Evolutionary conservation across 2,329 filamentous ascomycete species (phyloP).

Genomic region (Aspergillus texensis): DNA sequence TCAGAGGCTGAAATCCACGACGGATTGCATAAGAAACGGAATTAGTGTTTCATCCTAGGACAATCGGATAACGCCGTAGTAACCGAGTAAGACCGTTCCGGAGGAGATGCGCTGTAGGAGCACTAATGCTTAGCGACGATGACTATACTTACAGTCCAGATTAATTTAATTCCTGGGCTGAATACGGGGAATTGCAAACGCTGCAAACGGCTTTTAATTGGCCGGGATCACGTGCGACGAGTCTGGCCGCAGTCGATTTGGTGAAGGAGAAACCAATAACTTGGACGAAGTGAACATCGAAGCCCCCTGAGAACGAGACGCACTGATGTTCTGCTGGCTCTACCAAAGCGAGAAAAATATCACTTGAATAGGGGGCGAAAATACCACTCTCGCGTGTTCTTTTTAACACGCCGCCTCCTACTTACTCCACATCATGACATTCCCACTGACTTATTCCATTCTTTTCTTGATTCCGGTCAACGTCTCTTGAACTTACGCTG

Average conservation of each 20-base stretch:
- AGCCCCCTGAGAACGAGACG: background rate
- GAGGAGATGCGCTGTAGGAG: background rate
- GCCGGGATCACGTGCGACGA: background rate
- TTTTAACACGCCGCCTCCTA: background rate
- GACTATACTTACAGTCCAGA: background rate
- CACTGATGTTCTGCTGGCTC: constrained; percentile 4
- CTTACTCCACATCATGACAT: background rate
- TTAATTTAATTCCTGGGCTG: background rate
- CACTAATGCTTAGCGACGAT: background rate
- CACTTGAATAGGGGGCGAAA: constrained; percentile 1
- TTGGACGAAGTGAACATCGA: background rate
- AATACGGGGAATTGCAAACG: background rate
- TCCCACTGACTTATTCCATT: background rate
- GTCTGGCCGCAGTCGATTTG: constrained; percentile 2
- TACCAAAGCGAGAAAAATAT: background rate
- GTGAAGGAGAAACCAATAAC: background rate
- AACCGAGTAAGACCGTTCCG: background rate
- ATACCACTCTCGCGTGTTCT: background rate
- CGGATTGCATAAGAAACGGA: background rate
- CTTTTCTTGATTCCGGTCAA: background rate
- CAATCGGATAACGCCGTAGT: background rate
- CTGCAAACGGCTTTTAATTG: background rate
- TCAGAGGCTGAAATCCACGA: background rate
- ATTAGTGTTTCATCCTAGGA: background rate
- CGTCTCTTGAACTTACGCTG: background rate